Conservation (phyloP, 768 basidiomycete species). For the Suillus cothurnatus region DNA sequence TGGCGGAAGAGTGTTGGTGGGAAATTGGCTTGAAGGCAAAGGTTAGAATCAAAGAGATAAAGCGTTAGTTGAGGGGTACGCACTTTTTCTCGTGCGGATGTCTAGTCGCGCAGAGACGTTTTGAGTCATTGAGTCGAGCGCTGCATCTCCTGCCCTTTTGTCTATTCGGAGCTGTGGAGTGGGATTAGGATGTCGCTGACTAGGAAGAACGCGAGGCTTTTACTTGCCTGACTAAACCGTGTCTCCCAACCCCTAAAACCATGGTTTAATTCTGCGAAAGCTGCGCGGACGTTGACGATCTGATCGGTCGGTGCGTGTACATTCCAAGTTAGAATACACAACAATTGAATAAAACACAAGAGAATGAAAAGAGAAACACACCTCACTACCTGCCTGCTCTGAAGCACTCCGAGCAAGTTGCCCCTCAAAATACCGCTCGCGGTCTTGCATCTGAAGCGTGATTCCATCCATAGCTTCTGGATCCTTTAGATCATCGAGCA, state of each 20-base stretch:
- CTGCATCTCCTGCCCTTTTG: conserved; percentile 65
- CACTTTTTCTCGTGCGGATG: conserved; percentile 66
- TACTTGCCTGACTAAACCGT: conserved; percentile 55
- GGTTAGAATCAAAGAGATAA: not conserved
- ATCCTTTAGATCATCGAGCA: conserved; percentile 83
- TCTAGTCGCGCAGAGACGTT: conserved; percentile 77
- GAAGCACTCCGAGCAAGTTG: conserved; percentile 40
- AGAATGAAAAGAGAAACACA: conserved; percentile 21
- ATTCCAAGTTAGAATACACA: too few species aligned
- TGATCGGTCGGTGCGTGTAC: conserved; percentile 22
- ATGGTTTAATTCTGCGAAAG: conserved; percentile 49
- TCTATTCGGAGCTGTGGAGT: conserved; percentile 67
- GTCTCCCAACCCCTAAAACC: conserved; percentile 59
- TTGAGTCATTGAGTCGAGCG: conserved; percentile 73
- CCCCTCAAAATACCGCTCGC: conserved; percentile 81
- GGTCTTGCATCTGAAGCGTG: conserved; percentile 83
- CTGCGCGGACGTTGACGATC: conserved; percentile 48
- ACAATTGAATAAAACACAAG: too few species aligned
- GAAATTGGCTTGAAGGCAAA: conserved; percentile 61
- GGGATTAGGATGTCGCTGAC: too few species aligned
- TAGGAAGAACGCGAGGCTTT: too few species aligned
- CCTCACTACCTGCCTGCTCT: conserved; percentile 34
- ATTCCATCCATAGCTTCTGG: conserved; percentile 68
- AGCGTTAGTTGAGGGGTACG: conserved; percentile 21
- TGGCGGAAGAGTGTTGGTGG: conserved; percentile 77